phyloP scores from a whole-genome alignment of 2,329 filamentous ascomycete species.

The Exophiala dermatitidis region DNA sequence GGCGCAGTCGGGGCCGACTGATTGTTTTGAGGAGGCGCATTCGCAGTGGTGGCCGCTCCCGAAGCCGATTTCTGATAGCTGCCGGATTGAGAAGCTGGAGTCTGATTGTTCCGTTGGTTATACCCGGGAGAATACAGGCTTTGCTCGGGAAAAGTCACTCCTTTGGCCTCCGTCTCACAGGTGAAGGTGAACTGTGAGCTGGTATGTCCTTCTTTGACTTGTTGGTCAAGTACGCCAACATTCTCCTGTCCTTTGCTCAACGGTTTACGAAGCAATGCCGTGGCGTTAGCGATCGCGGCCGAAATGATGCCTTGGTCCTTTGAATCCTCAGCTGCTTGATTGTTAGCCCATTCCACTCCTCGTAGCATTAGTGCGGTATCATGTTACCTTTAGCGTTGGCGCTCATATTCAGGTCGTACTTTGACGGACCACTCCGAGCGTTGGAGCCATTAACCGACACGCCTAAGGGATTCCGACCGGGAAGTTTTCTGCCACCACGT shows the following conservation, averaged over 20 bases:
- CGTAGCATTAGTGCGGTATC: background rate
- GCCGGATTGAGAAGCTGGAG: constrained; percentile 28
- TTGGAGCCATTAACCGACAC: constrained; percentile 29
- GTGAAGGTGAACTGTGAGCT: constrained; percentile 95
- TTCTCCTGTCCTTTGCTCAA: constrained; percentile 64
- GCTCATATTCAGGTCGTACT: constrained; percentile 25
- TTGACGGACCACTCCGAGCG: constrained; percentile 21
- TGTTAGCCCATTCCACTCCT: constrained; percentile 5
- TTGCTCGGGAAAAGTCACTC: constrained; percentile 66
- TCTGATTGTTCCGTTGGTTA: constrained; percentile 19
- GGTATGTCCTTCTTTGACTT: constrained; percentile 58
- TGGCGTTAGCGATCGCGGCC: constrained; percentile 81
- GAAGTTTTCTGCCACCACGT: constrained; percentile 58
- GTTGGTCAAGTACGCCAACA: constrained; percentile 67
- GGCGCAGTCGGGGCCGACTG: constrained; percentile 32
- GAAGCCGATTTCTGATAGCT: constrained; percentile 39
- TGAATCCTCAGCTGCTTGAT: constrained; percentile 36
- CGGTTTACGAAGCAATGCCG: constrained; percentile 53
- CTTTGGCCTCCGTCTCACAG: constrained; percentile 80
- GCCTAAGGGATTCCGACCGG: constrained; percentile 27
- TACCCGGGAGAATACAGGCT: constrained; percentile 34
- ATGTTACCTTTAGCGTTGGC: constrained; percentile 23
- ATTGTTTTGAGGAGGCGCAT: constrained; percentile 35
- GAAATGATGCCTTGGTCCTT: constrained; percentile 77
- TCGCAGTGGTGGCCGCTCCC: constrained; percentile 51